Base-by-base conservation (phyloP, 2,329 filamentous ascomycete species). In the Pseudocercospora eumusae region DNA sequence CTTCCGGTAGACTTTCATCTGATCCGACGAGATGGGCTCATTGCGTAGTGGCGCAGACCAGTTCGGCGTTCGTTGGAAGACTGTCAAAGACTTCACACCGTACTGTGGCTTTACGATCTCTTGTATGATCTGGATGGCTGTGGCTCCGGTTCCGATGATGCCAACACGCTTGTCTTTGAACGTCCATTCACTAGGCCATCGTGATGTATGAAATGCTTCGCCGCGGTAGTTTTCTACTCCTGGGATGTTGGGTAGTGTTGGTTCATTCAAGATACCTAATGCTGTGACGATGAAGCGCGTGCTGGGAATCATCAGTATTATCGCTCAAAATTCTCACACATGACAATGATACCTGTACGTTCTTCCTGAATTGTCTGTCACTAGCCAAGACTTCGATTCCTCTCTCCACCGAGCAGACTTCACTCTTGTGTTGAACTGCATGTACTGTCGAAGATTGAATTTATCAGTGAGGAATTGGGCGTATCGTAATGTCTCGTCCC, bases 41-140 rank as follows among this genome's bases (percentile, higher is more conserved):
- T 68, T 68, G 65, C 56, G 63, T 58, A 64, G 62, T 60, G 70
- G 70, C 8, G 71, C 69, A 21, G 75, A 69, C 71, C 70, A 76
- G 18, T 89, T 89, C 0, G 88, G 87, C 0, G 86, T 89, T 11
- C 87, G 81, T 68, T 89, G 86, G 72, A 89, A 88, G 21, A 89
- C 84, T 0, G 77, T 80, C 1, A 89, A 71, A 3, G 71, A 76
- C 21, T 62, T 62, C 57, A 75, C 69, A 2, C 64, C 49, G 2
- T 58, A 64, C 13, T 67, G 69, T 33, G 69, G 68, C 55, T 72
- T 71, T 11, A 69, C 68, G 20, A 69, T 69, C 33, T 72, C 70
- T 28, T 73, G 72, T 0, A 70, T 70, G 31, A 70, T 68, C 50
- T 80, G 78, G 8, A 80, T 75, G 4, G 74, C 77, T 0, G 76